Evolutionary conservation across 208 protist genomes (phyloP).

Genomic region (Tritrichomonas musculus): DNA sequence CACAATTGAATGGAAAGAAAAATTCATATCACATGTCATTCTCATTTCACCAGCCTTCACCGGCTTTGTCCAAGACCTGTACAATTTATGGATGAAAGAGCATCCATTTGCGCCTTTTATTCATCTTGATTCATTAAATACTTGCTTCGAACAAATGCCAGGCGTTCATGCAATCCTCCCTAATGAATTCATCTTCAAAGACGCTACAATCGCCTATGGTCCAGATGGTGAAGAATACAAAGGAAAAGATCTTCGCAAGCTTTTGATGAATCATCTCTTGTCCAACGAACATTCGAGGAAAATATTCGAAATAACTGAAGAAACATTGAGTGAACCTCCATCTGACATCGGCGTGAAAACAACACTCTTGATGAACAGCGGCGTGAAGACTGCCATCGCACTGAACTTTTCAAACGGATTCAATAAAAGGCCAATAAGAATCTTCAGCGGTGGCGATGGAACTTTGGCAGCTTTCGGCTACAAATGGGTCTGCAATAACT

Average conservation of each 20-base stretch:
- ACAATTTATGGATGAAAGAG: not conserved
- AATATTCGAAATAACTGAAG: not conserved
- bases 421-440: not conserved
- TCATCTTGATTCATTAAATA: not conserved
- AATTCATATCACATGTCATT: not conserved
- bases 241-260: not conserved
- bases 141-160: not conserved
- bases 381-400: not conserved
- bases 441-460: not conserved
- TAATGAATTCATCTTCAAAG: not conserved
- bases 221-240: not conserved
- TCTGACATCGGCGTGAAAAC: not conserved
- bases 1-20: not conserved
- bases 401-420: not conserved
- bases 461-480: not conserved
- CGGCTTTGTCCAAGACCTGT: not conserved
- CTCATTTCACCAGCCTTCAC: not conserved
- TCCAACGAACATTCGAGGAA: not conserved
- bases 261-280: not conserved
- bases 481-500: not conserved
- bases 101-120: not conserved
- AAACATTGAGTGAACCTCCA: not conserved
- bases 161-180: not conserved
- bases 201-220: not conserved
- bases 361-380: not conserved